Percentiles rank a stretch among this genome's conserved stretches.
Conservation (phyloP, 83 land plant genomes). For the Picea engelmannii region DNA sequence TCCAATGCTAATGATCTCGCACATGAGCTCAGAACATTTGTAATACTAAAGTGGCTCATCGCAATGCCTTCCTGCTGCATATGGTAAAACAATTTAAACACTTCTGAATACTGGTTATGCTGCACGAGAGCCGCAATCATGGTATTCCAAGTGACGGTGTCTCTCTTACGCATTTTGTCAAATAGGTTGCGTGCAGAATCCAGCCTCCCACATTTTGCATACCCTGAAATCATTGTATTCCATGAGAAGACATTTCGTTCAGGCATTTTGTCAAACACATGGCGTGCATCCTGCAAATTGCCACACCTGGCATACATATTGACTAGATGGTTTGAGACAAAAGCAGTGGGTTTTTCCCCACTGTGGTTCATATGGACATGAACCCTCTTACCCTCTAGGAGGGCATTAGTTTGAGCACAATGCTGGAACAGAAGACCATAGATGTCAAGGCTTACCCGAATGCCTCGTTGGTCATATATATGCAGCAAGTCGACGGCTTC, state of each 20-base stretch:
- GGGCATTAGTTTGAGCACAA: too few relatives aligned
- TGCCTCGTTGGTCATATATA: too few relatives aligned
- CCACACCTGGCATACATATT: slow-evolving; percentile 59
- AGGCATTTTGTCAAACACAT: slow-evolving; percentile 38
- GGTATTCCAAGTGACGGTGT: slow-evolving; percentile 67
- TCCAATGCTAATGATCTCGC: background rate
- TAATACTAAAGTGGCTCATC: slow-evolving; percentile 38
- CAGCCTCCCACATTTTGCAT: slow-evolving; percentile 13
- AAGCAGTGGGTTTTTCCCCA: background rate
- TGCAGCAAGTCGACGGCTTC: too few relatives aligned
- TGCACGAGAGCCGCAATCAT: slow-evolving; percentile 66
- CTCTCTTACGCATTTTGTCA: slow-evolving; percentile 33
- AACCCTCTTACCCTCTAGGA: too few relatives aligned
- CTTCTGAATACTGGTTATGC: slow-evolving; percentile 41
- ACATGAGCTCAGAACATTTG: slow-evolving; percentile 1
- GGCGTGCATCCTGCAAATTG: slow-evolving; percentile 36
- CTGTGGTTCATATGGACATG: too few relatives aligned
- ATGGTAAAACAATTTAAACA: slow-evolving; percentile 31
- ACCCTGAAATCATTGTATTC: slow-evolving; percentile 61
- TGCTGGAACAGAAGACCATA: too few relatives aligned
- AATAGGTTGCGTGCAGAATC: slow-evolving; percentile 50
- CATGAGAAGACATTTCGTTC: slow-evolving; percentile 48
- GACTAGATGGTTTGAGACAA: slow-evolving; percentile 20
- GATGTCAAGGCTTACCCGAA: too few relatives aligned
- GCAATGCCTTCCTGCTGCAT: slow-evolving; percentile 41